A percentile compares a stretch with the other conserved stretches of the same genome.
Evolutionary conservation across 2,329 filamentous ascomycete genomes (phyloP).

Genomic region (Alternaria conjuncta): DNA sequence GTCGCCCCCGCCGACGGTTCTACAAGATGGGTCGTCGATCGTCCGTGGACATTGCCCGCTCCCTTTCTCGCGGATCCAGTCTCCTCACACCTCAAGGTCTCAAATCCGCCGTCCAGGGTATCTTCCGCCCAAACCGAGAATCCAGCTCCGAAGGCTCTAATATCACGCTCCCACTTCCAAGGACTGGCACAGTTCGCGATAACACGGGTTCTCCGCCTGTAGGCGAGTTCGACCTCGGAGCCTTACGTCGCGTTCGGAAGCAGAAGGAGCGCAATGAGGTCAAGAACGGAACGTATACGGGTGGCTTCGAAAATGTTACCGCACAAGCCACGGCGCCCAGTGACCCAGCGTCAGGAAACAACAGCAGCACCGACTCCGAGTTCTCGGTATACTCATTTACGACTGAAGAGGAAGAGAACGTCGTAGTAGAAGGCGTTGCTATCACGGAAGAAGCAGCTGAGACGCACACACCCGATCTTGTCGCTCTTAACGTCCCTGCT

Average conservation of each 20-base stretch:
- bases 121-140: constrained; percentile 37
- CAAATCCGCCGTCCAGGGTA: constrained; percentile 35
- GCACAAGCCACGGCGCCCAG: not conserved
- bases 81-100: constrained; percentile 33
- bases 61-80: constrained; percentile 21
- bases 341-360: not conserved
- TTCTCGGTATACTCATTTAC: constrained; percentile 30
- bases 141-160: constrained; percentile 42
- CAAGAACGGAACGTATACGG: constrained; percentile 20
- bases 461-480: constrained; percentile 50
- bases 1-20: constrained; percentile 33
- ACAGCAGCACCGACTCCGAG: constrained; percentile 21
- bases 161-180: constrained; percentile 39
- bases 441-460: constrained; percentile 64
- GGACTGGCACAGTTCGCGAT: constrained; percentile 33
- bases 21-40: constrained; percentile 37
- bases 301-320: constrained; percentile 19
- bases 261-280: constrained; percentile 36
- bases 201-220: constrained; percentile 8
- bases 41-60: constrained; percentile 27
- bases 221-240: constrained; percentile 36
- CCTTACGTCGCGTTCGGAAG: constrained; percentile 31
- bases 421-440: constrained; percentile 59
- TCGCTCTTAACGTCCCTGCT: constrained; percentile 4
- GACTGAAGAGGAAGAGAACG: constrained; percentile 51